Percentiles rank a stretch among this genome's conserved stretches.
Evolutionary conservation across 768 basidiomycete genomes (phyloP).

Genomic region (Fistulinella prunicolor): DNA sequence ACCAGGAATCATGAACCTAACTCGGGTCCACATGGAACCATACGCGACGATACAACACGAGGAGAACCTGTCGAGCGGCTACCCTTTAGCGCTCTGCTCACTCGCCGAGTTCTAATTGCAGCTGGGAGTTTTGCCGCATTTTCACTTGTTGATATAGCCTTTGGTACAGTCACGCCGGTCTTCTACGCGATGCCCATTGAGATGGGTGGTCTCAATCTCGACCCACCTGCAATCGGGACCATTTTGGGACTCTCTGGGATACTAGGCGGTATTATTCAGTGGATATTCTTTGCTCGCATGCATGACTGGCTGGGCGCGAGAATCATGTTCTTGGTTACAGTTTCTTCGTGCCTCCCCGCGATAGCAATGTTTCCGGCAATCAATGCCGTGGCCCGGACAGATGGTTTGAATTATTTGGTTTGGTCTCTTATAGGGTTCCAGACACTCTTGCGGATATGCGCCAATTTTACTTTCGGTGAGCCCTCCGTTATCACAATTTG

Average conservation of each 20-base stretch:
- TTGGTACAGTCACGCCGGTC: conserved; percentile 42
- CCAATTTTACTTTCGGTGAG: conserved; percentile 57
- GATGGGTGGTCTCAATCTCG: conserved; percentile 27
- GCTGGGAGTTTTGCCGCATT: conserved; percentile 59
- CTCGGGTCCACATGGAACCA: neutral
- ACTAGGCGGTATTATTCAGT: conserved; percentile 46
- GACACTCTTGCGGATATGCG: conserved; percentile 40
- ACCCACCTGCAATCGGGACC: conserved; percentile 31
- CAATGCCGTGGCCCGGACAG: conserved; percentile 33
- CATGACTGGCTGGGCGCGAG: conserved; percentile 59
- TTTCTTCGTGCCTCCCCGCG: conserved; percentile 47
- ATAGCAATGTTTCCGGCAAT: conserved; percentile 45
- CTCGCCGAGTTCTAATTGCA: conserved; percentile 52
- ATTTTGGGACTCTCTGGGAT: conserved; percentile 26
- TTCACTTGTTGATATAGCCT: conserved; percentile 61
- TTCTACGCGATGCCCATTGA: conserved; percentile 32
- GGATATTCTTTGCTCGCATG: conserved; percentile 57
- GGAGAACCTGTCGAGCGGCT: conserved; percentile 26
- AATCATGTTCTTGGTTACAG: conserved; percentile 48
- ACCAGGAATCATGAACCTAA: neutral
- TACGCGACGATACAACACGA: neutral
- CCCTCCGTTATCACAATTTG: too few relatives aligned
- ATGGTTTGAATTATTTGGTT: conserved; percentile 41
- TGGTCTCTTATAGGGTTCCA: conserved; percentile 54
- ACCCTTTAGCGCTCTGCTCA: conserved; percentile 48